Evolutionary conservation across 225 moss, liverwort and hornwort species (phyloP), one percentile per base, ranked within the genome.

Genomic region (Sphagnum tenellum): DNA sequence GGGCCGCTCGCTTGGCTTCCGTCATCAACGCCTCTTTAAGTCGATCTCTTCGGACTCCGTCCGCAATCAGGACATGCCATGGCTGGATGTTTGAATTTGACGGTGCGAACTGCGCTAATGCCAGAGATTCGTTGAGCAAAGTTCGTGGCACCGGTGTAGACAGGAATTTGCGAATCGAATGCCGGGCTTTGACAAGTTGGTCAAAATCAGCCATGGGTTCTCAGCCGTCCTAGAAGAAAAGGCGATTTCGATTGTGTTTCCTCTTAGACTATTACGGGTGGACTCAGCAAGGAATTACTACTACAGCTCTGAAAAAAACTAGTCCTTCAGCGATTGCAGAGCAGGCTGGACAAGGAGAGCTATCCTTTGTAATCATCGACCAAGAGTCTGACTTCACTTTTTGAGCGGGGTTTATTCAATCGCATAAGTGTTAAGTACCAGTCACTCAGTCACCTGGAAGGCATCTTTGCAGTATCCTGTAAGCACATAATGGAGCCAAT

Each of bases 41-140:
- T 4, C 69, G 71, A 48, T 81, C 74, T 3, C 78, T 60, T 8
- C 78, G 73, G 44, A 64, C 56, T 14, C 78, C 76, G 2, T 71
- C 76, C 5, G 76, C 81, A 49, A 85, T 66, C 6, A 76, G 64
- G 5, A 81, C 10, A 47, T 73, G 70, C 81, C 85, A 85, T 2
- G 85, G 85, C 85, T 85, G 85, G 48, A 85, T 81, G 50, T 85
- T 85, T 48, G 85, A 85, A 51, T 81, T 85, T 5, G 85, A 85
- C 1, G 85, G 81, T 6, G 85, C 73, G 46, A 56, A 60, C 71
- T 85, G 85, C 57, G 85, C 85, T 0, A 85, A 67, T 10, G 62
- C 51, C 52, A 84, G 75, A 5, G 81, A 50, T 55, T 84, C 80
- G 69, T 56, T 66, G 29, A 84, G 78, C 58, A 81, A n/a, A 0